Base-by-base conservation (phyloP, 805 yeast genomes). In the Starmerella cellae region DNA sequence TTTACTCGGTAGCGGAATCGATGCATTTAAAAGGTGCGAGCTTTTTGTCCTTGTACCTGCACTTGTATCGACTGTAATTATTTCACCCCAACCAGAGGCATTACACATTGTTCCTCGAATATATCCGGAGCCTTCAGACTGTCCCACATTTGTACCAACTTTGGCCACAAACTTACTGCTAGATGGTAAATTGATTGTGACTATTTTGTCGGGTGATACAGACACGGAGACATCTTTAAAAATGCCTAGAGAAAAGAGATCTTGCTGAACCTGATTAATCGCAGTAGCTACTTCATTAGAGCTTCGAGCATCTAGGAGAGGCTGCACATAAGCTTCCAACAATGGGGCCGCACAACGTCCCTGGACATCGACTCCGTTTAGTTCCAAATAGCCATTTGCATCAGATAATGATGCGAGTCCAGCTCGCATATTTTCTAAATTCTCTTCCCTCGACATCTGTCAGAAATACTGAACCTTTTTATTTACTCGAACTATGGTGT, bases 91-190 rank as follows among this genome's bases (percentile, higher is more conserved):
- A 4, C 82, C 84, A 49, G 78, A 69, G 8, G 72, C 62, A 54
- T 79, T 79, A 35, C 69, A 60, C 45, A 68, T 65, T 59, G 76
- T 85, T 43, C 87, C 74, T 26, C 82, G 78, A 37, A 84, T 69
- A 56, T 87, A 85, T 1, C 96, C 97, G 56, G 82, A 91, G 24
- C 96, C 98, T 64, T 91, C 97, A 26, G 94, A 94, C 57, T 91
- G 88, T 2, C 97, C 97, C 6, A 91, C 74, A 60, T 85, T 87
- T 2, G 97, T 91, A 3, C 99, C 99, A 1, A 96, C 82, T 53
- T 81, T 82, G 41, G 94, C 87, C 46, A 73, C 70, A 53, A 85
- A 80, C 50, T 72, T 70, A 52, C 83, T 83, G 3, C 71, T 71
- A 11, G 59, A 57, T 3, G 49, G 49, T 9, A 55, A 46, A 16